Evolutionary conservation across 768 basidiomycete species (phyloP).

Genomic region (Hydnum rufescens): DNA sequence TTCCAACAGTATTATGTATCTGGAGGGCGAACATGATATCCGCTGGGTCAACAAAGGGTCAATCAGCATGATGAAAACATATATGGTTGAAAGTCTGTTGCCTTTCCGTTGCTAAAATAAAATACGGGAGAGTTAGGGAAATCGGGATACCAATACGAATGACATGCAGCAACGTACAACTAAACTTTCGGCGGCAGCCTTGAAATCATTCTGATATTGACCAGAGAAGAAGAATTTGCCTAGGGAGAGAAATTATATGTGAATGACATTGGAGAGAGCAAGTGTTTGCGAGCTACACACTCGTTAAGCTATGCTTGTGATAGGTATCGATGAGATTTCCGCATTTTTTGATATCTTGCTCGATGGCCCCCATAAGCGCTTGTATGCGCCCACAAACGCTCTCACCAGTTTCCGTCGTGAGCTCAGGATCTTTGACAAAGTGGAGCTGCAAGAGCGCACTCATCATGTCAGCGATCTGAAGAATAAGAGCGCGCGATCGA

Average conservation of each 20-base stretch:
- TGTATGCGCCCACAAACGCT: background rate
- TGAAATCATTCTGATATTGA: background rate
- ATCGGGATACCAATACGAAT: background rate
- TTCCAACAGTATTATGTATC: background rate
- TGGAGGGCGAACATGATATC: background rate
- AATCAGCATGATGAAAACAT: background rate
- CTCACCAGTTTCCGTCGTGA: background rate
- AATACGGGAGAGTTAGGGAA: background rate
- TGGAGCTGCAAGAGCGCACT: background rate
- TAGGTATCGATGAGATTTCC: background rate
- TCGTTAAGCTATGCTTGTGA: background rate
- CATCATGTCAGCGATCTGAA: background rate
- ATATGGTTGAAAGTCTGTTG: no score
- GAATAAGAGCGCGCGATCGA: background rate
- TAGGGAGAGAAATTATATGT: background rate
- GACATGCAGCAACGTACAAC: background rate
- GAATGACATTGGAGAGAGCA: background rate
- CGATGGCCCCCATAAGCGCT: background rate
- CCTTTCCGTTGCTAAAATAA: no score
- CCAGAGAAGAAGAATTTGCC: slow-evolving; percentile 1
- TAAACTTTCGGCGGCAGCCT: background rate
- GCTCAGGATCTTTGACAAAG: background rate
- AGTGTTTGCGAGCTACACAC: background rate
- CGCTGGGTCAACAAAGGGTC: background rate
- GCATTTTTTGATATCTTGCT: background rate